Conservation (phyloP, 139 green algal genomes). For the Chara braunii region DNA sequence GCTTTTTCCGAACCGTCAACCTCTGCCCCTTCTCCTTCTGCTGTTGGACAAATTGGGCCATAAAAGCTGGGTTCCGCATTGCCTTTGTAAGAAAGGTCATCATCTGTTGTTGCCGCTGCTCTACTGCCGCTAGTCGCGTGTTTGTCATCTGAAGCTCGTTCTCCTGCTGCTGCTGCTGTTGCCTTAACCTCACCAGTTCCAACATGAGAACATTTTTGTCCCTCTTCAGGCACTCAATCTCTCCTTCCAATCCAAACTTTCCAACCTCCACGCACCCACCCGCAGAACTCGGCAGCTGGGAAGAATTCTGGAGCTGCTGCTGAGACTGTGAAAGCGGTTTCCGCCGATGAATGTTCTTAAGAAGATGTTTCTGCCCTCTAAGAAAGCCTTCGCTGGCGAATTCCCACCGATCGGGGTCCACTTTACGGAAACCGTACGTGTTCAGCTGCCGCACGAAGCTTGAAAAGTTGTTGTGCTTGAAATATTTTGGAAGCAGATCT, state of each 20-base stretch:
- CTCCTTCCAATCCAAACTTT: constrained; percentile 32
- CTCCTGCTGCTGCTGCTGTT: constrained; percentile 28
- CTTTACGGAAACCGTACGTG: constrained; percentile 93
- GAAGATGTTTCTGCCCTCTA: constrained; percentile 27
- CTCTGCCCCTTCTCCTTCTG: constrained; percentile 3
- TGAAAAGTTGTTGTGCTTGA: constrained; percentile 98
- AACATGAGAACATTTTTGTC: constrained; percentile 43
- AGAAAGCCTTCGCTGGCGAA: constrained; percentile 92
- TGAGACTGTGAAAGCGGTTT: constrained; percentile 15
- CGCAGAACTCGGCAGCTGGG: too few species aligned
- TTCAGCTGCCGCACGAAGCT: constrained; percentile 94
- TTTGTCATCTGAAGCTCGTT: constrained; percentile 15
- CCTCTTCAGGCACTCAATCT: constrained; percentile 37
- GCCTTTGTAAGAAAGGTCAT: constrained; percentile 38
- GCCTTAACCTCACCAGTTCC: constrained; percentile 31
- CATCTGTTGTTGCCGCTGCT: constrained; percentile 41
- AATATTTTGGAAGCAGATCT: constrained; percentile 81
- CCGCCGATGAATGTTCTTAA: constrained; percentile 36
- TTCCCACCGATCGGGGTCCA: constrained; percentile 92
- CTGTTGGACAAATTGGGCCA: constrained; percentile 27
- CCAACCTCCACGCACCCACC: constrained; percentile 41
- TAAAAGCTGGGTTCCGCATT: constrained; percentile 28
- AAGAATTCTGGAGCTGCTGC: neutral
- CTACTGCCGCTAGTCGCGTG: constrained; percentile 6
- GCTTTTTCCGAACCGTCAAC: constrained; percentile 26